phyloP scores from a whole-genome alignment of 306 rosid species.

The Cicer chorassanicum region DNA sequence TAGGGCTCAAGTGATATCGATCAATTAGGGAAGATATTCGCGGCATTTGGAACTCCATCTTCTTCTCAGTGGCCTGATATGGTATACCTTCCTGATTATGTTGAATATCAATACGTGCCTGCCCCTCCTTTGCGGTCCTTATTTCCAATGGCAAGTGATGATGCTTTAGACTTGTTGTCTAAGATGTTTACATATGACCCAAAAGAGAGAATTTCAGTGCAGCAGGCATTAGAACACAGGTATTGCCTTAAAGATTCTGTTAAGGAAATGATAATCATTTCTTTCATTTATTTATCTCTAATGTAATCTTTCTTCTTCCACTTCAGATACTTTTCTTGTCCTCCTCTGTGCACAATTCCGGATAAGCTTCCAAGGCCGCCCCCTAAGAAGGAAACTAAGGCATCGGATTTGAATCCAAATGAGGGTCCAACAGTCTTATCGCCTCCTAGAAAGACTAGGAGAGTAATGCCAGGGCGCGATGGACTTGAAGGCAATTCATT shows the following conservation, averaged over 20 bases:
- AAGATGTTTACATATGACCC: slow-evolving; percentile 99
- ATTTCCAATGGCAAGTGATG: slow-evolving; percentile 93
- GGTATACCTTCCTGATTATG: slow-evolving; percentile 87
- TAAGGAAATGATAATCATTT: not conserved
- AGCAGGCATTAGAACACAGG: slow-evolving; percentile 96
- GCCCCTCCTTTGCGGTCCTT: slow-evolving; percentile 80
- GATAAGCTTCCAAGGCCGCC: slow-evolving; percentile 96
- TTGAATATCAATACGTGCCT: slow-evolving; percentile 91
- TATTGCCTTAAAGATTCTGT: slow-evolving; percentile 43
- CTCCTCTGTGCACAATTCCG: slow-evolving; percentile 82
- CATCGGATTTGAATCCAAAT: slow-evolving; percentile 56
- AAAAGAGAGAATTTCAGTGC: slow-evolving; percentile 80
- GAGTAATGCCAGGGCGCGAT: slow-evolving; percentile 89
- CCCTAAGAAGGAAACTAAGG: slow-evolving; percentile 73
- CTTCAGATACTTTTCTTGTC: slow-evolving; percentile 82
- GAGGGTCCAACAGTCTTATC: slow-evolving; percentile 91
- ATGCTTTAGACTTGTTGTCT: slow-evolving; percentile 81
- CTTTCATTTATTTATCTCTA: slow-evolving; percentile 16
- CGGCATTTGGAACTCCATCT: slow-evolving; percentile 94
- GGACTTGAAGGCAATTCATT: slow-evolving; percentile 69
- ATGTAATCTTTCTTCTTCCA: slow-evolving; percentile 40
- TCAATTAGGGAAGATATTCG: slow-evolving; percentile 93
- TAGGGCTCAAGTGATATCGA: slow-evolving; percentile 97
- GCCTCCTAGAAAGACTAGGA: slow-evolving; percentile 93
- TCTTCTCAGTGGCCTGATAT: slow-evolving; percentile 96